Conservation (phyloP, 805 yeast genomes). For the Candida palmyrensis region DNA sequence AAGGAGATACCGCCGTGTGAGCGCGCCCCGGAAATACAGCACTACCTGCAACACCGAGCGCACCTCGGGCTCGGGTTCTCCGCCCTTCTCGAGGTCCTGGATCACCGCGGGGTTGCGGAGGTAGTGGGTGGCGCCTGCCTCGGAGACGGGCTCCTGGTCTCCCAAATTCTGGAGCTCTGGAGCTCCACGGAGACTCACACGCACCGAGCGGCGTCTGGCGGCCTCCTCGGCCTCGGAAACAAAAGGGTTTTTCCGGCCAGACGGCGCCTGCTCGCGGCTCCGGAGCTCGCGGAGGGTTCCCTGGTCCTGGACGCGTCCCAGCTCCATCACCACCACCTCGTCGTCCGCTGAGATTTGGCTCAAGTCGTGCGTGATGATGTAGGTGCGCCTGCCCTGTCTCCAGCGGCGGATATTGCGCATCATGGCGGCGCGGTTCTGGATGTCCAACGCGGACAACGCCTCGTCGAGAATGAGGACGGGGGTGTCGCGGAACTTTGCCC, state of each 20-base stretch:
- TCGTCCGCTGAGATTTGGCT: conserved; percentile 54
- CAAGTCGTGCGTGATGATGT: conserved; percentile 76
- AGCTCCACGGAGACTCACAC: no score
- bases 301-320: conserved; percentile 43
- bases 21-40: conserved; percentile 16
- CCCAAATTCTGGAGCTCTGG: not conserved
- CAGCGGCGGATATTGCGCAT: conserved; percentile 48
- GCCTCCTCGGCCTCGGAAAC: not conserved
- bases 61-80: conserved; percentile 10
- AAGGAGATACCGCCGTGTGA: conserved; percentile 15
- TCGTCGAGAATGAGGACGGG: conserved; percentile 84
- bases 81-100: conserved; percentile 14
- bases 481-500: conserved; percentile 71
- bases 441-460: conserved; percentile 77
- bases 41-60: conserved; percentile 20
- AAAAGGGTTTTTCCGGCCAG: not conserved
- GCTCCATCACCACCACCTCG: conserved; percentile 50
- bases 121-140: conserved; percentile 7
- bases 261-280: not conserved
- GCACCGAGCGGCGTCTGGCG: no score
- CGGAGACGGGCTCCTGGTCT: not conserved
- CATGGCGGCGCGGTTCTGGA: conserved; percentile 38
- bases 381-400: conserved; percentile 69
- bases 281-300: conserved; percentile 10
- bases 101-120: conserved; percentile 18